A percentile compares a stretch with the other conserved stretches of the same genome.
Conservation (phyloP, 768 basidiomycete species). For the Cantharellus cinnabarinus region DNA sequence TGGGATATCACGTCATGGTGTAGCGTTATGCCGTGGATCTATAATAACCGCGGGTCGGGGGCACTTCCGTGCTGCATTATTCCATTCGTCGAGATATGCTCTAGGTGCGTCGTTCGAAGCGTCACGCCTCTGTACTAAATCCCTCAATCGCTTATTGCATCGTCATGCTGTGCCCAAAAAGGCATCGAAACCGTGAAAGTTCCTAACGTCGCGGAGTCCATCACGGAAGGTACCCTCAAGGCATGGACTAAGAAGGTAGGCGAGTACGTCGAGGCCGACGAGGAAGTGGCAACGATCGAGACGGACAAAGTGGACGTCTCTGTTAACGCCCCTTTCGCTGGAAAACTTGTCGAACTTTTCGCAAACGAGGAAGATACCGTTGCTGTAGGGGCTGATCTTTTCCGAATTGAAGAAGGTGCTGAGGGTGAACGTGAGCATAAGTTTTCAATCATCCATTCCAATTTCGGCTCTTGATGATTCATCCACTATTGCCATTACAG, state of each 20-base stretch:
- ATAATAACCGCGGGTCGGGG: not conserved
- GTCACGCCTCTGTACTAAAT: not conserved
- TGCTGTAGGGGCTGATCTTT: slow-evolving; percentile 82
- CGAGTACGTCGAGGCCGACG: slow-evolving; percentile 75
- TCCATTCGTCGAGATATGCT: not conserved
- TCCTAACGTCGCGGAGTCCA: slow-evolving; percentile 95
- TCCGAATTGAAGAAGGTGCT: slow-evolving; percentile 50
- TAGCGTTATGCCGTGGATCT: not conserved
- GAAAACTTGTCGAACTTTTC: slow-evolving; percentile 70
- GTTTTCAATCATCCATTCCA: not conserved
- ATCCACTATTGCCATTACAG: not conserved
- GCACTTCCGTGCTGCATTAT: not conserved
- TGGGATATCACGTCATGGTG: not conserved
- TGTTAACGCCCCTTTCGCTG: slow-evolving; percentile 79
- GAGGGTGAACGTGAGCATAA: not conserved
- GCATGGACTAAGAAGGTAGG: slow-evolving; percentile 87
- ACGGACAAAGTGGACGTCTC: slow-evolving; percentile 99
- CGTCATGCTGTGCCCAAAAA: slow-evolving; percentile 16
- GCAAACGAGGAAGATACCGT: slow-evolving; percentile 90
- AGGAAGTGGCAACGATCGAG: slow-evolving; percentile 95
- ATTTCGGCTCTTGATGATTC: not conserved
- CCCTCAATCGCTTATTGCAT: not conserved
- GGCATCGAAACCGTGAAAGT: slow-evolving; percentile 70
- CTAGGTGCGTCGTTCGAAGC: not conserved
- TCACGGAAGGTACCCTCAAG: slow-evolving; percentile 92